phyloP scores from a whole-genome alignment of 495 filamentous ascomycete genomes.

The Aspergillus avenaceus region DNA sequence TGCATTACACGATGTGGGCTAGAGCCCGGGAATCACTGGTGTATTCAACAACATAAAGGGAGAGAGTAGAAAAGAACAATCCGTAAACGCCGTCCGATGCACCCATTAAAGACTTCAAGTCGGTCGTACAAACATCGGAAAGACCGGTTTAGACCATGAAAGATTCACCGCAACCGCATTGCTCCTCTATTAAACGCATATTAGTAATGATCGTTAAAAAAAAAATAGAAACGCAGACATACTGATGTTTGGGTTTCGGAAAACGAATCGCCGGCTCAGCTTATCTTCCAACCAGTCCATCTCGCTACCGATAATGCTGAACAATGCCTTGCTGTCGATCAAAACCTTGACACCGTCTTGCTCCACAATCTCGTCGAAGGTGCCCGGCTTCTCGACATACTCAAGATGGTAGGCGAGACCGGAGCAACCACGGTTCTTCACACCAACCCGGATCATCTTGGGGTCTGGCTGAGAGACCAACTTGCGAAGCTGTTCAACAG shows the following conservation, averaged over 20 bases:
- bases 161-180: constrained; percentile 95
- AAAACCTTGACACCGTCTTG: constrained; percentile 95
- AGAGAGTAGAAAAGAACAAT: constrained; percentile 8
- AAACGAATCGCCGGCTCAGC: constrained; percentile 83
- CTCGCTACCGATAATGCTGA: constrained; percentile 97
- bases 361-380: constrained; percentile 88
- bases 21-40: constrained; percentile 37
- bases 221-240: constrained; percentile 39
- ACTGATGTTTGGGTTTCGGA: constrained; percentile 98
- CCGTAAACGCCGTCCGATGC: constrained; percentile 43
- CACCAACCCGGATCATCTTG: constrained; percentile 89
- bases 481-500: constrained; percentile 68
- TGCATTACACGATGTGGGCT: constrained; percentile 13
- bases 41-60: constrained; percentile 19
- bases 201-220: constrained; percentile 27
- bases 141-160: constrained; percentile 69
- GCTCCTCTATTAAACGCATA: constrained; percentile 62
- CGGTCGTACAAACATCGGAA: constrained; percentile 10
- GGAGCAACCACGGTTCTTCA: constrained; percentile 93
- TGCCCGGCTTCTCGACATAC: constrained; percentile 84
- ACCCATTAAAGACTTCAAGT: constrained; percentile 25
- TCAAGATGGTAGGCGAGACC: constrained; percentile 93
- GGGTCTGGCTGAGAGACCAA: constrained; percentile 79
- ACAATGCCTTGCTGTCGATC: constrained; percentile 93
- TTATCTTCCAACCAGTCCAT: constrained; percentile 99